Percentiles rank a stretch among this genome's conserved stretches.
Conservation (phyloP, 208 protist genomes). For the Lotmaria passim region DNA sequence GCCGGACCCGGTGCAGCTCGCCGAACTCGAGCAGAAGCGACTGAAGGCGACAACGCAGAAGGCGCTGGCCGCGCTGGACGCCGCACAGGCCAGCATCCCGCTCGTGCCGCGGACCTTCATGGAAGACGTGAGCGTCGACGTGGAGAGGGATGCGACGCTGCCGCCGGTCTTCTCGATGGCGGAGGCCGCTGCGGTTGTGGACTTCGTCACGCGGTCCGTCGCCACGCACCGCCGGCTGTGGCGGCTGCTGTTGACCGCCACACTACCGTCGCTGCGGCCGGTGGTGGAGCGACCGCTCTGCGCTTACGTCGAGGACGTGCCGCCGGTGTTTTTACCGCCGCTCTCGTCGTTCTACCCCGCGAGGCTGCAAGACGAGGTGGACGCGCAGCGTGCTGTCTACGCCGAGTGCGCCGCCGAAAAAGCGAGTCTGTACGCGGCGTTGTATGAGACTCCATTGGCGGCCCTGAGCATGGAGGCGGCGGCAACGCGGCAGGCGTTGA, state of each 20-base stretch:
- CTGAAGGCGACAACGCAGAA: conserved; percentile 59
- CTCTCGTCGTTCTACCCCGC: conserved; percentile 55
- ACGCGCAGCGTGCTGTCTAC: conserved; percentile 34
- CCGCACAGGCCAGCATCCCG: conserved; percentile 44
- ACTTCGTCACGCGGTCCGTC: conserved; percentile 61
- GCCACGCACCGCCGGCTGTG: conserved; percentile 75
- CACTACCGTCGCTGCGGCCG: conserved; percentile 14
- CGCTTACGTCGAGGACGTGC: conserved; percentile 36
- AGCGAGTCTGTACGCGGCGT: conserved; percentile 20
- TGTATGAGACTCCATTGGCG: conserved; percentile 34
- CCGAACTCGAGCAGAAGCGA: conserved; percentile 48
- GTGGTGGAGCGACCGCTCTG: conserved; percentile 13
- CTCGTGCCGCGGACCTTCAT: conserved; percentile 38
- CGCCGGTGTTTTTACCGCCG: conserved; percentile 61
- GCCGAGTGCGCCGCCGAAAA: conserved; percentile 41
- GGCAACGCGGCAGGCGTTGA: conserved; percentile 30
- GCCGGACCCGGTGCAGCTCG: conserved; percentile 54
- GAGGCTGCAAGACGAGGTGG: conserved; percentile 41
- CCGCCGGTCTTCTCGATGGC: conserved; percentile 63
- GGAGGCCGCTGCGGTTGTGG: conserved; percentile 58
- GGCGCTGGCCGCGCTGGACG: conserved; percentile 44
- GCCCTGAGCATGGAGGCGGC: conserved; percentile 31
- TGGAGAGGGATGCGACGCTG: conserved; percentile 50
- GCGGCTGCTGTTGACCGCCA: conserved; percentile 32
- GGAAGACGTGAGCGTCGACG: conserved; percentile 39